A percentile compares a stretch with the other conserved stretches of the same genome.
Evolutionary conservation across 352 stramenopile genomes (phyloP).

Genomic region (Pythium sukuiense): DNA sequence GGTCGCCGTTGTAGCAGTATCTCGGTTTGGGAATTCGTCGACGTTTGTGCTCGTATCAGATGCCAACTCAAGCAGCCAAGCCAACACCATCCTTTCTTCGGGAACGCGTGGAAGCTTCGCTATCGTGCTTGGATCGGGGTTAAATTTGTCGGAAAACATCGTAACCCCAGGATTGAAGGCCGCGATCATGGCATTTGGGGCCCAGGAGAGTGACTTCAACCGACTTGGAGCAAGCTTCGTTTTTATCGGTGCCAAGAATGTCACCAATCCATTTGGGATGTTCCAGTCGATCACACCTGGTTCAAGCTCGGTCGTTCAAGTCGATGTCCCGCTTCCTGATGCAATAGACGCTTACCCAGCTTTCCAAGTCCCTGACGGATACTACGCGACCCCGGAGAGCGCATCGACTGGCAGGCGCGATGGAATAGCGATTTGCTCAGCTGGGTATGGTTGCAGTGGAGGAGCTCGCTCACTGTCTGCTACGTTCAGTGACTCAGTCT

Average conservation of each 20-base stretch:
- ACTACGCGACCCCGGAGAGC: constrained; percentile 49
- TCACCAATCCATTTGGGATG: constrained; percentile 13
- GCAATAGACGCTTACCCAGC: constrained; percentile 32
- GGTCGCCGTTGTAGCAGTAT: constrained; percentile 21
- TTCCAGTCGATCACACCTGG: constrained; percentile 7
- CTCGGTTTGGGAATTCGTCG: constrained; percentile 6
- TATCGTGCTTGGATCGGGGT: constrained; percentile 23
- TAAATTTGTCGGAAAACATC: constrained; percentile 15
- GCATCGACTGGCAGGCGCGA: constrained; percentile 29
- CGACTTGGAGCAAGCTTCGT: constrained; percentile 28
- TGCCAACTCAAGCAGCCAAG: constrained; percentile 2
- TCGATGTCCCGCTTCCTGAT: constrained; percentile 34
- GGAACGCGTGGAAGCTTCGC: constrained; percentile 20
- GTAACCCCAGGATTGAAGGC: constrained; percentile 9
- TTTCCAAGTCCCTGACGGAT: constrained; percentile 39
- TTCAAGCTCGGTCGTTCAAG: constrained; percentile 1
- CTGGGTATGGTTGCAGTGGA: constrained; percentile 41
- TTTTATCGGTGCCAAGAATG: constrained; percentile 25
- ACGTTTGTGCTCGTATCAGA: background rate
- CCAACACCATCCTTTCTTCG: constrained; percentile 7
- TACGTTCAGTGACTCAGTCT: constrained; percentile 39
- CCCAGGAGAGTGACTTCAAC: constrained; percentile 12
- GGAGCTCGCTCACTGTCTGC: constrained; percentile 33
- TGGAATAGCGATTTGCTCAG: constrained; percentile 38
- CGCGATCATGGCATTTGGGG: constrained; percentile 21